Conservation (phyloP, 306 rosid genomes). For the Arachis stenosperma region DNA sequence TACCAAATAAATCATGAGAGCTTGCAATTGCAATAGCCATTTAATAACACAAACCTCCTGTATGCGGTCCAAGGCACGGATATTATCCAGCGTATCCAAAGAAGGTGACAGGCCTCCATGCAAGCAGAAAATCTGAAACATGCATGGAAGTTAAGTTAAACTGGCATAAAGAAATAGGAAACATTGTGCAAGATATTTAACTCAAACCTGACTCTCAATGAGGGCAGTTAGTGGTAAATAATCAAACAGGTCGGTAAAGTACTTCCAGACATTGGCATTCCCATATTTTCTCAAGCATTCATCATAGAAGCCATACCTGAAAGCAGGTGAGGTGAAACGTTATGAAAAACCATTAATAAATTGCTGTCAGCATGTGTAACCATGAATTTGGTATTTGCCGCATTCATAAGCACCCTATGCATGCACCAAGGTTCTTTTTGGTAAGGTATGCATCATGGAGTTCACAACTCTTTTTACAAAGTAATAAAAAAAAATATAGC, state of each 20-base stretch:
- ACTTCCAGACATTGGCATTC: constrained; percentile 97
- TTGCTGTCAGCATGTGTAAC: constrained; percentile 9
- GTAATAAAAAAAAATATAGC: neutral
- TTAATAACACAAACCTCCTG: constrained; percentile 71
- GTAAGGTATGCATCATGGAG: neutral
- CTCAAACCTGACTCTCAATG: constrained; percentile 95
- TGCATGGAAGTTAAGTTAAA: constrained; percentile 42
- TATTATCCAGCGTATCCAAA: constrained; percentile 91
- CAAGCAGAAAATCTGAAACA: constrained; percentile 85
- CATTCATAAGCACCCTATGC: constrained; percentile 4
- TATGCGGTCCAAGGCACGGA: constrained; percentile 91
- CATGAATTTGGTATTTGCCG: constrained; percentile 2
- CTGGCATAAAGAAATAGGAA: constrained; percentile 25
- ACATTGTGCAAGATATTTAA: constrained; percentile 29
- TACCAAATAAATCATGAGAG: constrained; percentile 20
- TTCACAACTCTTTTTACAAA: constrained; percentile 15
- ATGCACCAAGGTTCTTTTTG: neutral
- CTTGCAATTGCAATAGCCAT: constrained; percentile 15
- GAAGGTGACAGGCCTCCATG: constrained; percentile 99
- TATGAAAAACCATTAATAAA: constrained; percentile 22
- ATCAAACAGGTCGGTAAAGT: constrained; percentile 90
- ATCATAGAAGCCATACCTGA: constrained; percentile 98
- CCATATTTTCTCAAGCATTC: constrained; percentile 99
- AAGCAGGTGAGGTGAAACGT: constrained; percentile 42
- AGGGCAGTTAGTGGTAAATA: constrained; percentile 97